phyloP scores from a whole-genome alignment of 176 grass and related monocot species.

The Avena atlantica region DNA sequence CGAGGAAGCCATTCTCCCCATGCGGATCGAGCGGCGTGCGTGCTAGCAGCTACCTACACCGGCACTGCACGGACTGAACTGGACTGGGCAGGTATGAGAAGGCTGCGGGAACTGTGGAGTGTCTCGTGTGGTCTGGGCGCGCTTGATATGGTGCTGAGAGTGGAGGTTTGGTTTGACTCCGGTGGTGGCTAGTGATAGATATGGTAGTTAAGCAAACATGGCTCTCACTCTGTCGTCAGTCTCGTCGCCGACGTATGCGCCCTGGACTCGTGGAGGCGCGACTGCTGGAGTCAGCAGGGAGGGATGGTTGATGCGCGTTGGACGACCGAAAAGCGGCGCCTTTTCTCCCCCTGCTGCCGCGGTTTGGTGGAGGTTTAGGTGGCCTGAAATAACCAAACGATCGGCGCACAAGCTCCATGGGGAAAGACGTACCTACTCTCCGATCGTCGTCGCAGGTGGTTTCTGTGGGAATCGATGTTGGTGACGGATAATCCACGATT shows the following conservation, averaged over 20 bases:
- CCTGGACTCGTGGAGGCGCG: not conserved
- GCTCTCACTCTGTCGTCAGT: not conserved
- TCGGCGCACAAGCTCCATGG: not conserved
- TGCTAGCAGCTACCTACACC: not conserved
- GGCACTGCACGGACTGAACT: not conserved
- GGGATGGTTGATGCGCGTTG: conserved; percentile 1
- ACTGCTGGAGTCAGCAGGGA: conserved; percentile 12
- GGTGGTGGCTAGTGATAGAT: conserved; percentile 19
- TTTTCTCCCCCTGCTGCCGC: not conserved
- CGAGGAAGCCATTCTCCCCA: conserved; percentile 9
- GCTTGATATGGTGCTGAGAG: conserved; percentile 16
- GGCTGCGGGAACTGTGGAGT: not conserved
- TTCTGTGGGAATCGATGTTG: not conserved
- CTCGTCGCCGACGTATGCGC: not conserved
- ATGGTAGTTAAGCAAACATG: conserved; percentile 49
- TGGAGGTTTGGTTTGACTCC: conserved; percentile 48
- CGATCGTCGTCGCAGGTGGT: not conserved
- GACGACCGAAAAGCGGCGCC: not conserved
- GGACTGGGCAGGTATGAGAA: not conserved
- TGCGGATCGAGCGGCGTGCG: not conserved
- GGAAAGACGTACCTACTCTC: not conserved
- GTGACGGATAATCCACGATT: too few relatives aligned
- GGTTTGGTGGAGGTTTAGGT: conserved; percentile 29
- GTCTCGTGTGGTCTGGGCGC: not conserved
- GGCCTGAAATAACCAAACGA: conserved; percentile 35